Percentiles rank a stretch among this genome's conserved stretches.
phyloP scores from a whole-genome alignment of 106 monocot species.

The Cymbidium sinense region DNA sequence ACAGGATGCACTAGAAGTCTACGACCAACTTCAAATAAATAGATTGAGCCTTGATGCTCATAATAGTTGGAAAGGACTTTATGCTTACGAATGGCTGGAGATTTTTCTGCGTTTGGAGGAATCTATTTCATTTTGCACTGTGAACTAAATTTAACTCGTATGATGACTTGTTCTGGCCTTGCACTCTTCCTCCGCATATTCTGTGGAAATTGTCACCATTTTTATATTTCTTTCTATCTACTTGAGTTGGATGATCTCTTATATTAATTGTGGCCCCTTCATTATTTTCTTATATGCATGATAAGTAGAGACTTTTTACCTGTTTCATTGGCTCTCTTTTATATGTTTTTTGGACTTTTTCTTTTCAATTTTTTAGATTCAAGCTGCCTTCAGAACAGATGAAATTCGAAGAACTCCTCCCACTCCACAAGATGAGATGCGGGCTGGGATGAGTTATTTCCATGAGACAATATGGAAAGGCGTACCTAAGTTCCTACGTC shows the following conservation, averaged over 20 bases:
- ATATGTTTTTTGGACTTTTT: not conserved
- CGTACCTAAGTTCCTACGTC: conserved; percentile 86
- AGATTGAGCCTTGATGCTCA: not conserved
- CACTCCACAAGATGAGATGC: conserved; percentile 97
- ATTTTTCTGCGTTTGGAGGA: not conserved
- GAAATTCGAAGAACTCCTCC: conserved; percentile 93
- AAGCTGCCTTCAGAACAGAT: conserved; percentile 98
- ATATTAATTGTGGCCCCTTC: not conserved
- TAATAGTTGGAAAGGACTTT: not conserved
- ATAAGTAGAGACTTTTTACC: not conserved
- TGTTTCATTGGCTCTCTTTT: not conserved
- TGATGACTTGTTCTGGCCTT: not conserved
- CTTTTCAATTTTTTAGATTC: conserved; percentile 48
- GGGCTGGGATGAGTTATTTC: conserved; percentile 98
- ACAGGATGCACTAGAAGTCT: not conserved
- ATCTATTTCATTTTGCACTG: not conserved
- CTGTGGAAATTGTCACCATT: not conserved
- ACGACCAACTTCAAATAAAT: not conserved
- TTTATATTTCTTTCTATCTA: not conserved
- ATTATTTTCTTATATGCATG: not conserved
- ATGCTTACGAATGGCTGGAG: not conserved
- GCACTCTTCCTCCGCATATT: not conserved
- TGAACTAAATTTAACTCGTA: not conserved
- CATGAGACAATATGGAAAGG: conserved; percentile 99
- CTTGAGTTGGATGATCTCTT: not conserved